A percentile compares a stretch with the other conserved stretches of the same genome.
Evolutionary conservation across 169 alveolate genomes (phyloP).

Genomic region (Plasmodium cynomolgi): DNA sequence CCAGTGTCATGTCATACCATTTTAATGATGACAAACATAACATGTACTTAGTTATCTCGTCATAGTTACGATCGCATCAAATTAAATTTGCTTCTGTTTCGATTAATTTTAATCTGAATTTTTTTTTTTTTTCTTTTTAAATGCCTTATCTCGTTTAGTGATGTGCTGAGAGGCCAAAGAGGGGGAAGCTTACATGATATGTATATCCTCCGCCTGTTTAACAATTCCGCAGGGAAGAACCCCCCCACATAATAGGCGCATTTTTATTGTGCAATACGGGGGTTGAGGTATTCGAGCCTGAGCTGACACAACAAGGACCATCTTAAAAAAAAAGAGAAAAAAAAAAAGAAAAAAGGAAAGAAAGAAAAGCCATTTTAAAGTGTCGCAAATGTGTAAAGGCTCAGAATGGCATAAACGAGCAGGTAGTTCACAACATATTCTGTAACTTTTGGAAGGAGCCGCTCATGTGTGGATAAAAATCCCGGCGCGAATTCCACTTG

Average conservation of each 20-base stretch:
- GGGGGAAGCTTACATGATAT: neutral
- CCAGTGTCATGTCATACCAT: neutral
- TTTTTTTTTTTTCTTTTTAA: neutral
- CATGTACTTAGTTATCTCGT: neutral
- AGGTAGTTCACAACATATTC: neutral
- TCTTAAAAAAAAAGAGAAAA: neutral
- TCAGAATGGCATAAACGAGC: neutral
- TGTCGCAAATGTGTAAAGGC: neutral
- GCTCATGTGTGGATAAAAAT: neutral
- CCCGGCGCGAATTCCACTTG: neutral
- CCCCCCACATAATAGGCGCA: neutral
- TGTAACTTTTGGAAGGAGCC: neutral
- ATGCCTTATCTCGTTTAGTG: neutral
- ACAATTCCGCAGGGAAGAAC: neutral
- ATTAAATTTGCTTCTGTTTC: neutral
- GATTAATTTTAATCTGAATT: neutral
- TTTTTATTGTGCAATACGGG: neutral
- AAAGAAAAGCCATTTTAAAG: neutral
- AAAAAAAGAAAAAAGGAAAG: too few relatives aligned
- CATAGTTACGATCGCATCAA: neutral
- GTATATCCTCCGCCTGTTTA: neutral
- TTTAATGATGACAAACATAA: neutral
- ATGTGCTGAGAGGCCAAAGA: neutral
- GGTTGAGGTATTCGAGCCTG: neutral
- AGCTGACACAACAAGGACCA: neutral